phyloP scores from a whole-genome alignment of 2,329 filamentous ascomycete genomes.

The Aureobasidium namibiae region DNA sequence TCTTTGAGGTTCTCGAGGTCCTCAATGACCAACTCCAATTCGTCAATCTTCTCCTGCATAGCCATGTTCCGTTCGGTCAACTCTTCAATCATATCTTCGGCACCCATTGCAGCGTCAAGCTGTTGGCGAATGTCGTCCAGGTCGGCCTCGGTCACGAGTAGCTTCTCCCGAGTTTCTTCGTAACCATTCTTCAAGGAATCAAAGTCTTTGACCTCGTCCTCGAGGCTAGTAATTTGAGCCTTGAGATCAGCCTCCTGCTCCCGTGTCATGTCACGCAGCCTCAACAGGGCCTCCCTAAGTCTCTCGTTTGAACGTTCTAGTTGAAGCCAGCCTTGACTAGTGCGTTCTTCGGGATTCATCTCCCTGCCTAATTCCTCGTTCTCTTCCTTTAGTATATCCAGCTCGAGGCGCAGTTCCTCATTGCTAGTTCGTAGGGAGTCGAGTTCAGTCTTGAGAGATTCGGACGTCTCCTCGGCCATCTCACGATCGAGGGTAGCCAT shows the following conservation, averaged over 20 bases:
- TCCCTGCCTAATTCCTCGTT: constrained; percentile 75
- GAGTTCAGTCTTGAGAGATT: constrained; percentile 71
- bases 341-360: constrained; percentile 80
- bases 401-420: constrained; percentile 80
- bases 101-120: constrained; percentile 77
- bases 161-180: constrained; percentile 61
- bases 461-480: constrained; percentile 90
- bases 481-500: constrained; percentile 83
- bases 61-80: constrained; percentile 80
- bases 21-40: constrained; percentile 72
- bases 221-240: constrained; percentile 44
- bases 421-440: constrained; percentile 65
- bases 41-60: constrained; percentile 73
- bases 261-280: constrained; percentile 77
- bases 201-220: constrained; percentile 35
- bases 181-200: constrained; percentile 50
- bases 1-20: constrained; percentile 87
- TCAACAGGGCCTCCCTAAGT: constrained; percentile 73
- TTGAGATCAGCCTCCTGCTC: constrained; percentile 74
- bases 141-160: constrained; percentile 62
- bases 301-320: constrained; percentile 87
- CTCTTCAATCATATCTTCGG: constrained; percentile 90
- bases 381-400: constrained; percentile 80
- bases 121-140: constrained; percentile 85
- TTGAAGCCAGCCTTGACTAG: constrained; percentile 80